These are phyloP conservation scores for Monosporascus sp. DNA, from an alignment of 2,329 filamentous ascomycete genomes.

Conservation along the genomic window DNA sequence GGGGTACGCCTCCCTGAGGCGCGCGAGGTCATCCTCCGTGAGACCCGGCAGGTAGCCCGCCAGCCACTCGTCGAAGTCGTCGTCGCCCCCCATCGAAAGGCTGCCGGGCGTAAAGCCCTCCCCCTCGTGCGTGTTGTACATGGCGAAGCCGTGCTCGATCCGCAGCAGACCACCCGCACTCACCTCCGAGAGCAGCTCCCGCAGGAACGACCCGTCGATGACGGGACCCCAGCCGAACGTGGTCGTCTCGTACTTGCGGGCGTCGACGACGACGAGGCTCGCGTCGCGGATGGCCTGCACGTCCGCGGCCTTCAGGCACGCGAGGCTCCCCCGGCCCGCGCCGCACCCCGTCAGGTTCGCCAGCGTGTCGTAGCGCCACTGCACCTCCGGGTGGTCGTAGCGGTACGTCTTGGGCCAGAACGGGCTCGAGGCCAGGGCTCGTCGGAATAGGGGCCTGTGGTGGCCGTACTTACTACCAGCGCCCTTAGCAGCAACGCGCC, in stretches of 20 bases:
- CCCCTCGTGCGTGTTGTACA: constrained; percentile 60
- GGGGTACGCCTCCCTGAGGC: constrained; percentile 44
- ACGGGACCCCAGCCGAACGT: constrained; percentile 59
- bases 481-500: constrained; percentile 26
- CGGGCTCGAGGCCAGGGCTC: constrained; percentile 44
- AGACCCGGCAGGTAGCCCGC: constrained; percentile 48
- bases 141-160: constrained; percentile 43
- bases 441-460: constrained; percentile 41
- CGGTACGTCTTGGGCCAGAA: constrained; percentile 57
- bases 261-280: constrained; percentile 41
- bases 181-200: constrained; percentile 39
- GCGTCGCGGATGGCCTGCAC: constrained; percentile 50
- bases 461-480: constrained; percentile 7
- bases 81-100: constrained; percentile 30
- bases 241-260: constrained; percentile 48
- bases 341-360: constrained; percentile 45
- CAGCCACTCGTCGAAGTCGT: constrained; percentile 48
- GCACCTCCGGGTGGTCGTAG: constrained; percentile 45
- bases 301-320: constrained; percentile 50
- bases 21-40: constrained; percentile 30
- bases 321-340: constrained; percentile 38
- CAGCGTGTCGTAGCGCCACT: constrained; percentile 44
- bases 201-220: constrained; percentile 51
- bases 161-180: constrained; percentile 25
- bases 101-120: constrained; percentile 55